Base-by-base conservation (phyloP, 164 flowering plant genomes). In the Cinnamomum micranthum region DNA sequence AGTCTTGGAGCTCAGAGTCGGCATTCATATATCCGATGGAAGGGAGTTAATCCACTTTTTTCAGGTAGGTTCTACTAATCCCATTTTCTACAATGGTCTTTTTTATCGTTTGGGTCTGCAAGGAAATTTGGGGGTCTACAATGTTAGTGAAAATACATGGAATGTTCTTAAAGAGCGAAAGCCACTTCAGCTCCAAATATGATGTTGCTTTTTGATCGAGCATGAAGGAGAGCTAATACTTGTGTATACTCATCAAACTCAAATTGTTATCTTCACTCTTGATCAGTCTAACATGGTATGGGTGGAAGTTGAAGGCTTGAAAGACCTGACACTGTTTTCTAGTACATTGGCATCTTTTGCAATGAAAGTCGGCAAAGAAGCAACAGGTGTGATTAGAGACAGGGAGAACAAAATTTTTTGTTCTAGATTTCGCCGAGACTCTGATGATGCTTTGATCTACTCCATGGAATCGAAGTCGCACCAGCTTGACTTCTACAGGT, bases 121-220 rank as follows among this genome's bases (percentile, higher is more conserved):
- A 5, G 78, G 78, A 62, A 15, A 28, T 1, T 41, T 76, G 5
- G 78, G 73, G 65, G 73, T 41, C 17, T 68, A 62, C 17, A 33
- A 47, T 62, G 5, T 65, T 20, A 27, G 47, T 12, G 41, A 74
- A 20, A n/a, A 25, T 10, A 22, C 25, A 15, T 74, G 76, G 76
- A 51, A 13, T 15, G 62, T 74, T 74, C 62, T 63, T 50, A 69
- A 25, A 17, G 50, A 64, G 27, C 73, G 70, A 9, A 9, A 47
- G 17, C 14, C 14, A n/a, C 25, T 6, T 22, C 63, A 59, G 20
- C 23, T 19, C 10, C 22, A 6, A 22, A 59, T 22, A 19, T 2
- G 64, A 6, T 7, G 22, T 63, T 23, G 20, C 15, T 50, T 59
- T 24, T 20, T 76, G 63, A 73, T 63, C 12, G 74, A 71, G 47